Conservation (phyloP, 2,329 filamentous ascomycete species). For the Aureobasidium pullulans region DNA sequence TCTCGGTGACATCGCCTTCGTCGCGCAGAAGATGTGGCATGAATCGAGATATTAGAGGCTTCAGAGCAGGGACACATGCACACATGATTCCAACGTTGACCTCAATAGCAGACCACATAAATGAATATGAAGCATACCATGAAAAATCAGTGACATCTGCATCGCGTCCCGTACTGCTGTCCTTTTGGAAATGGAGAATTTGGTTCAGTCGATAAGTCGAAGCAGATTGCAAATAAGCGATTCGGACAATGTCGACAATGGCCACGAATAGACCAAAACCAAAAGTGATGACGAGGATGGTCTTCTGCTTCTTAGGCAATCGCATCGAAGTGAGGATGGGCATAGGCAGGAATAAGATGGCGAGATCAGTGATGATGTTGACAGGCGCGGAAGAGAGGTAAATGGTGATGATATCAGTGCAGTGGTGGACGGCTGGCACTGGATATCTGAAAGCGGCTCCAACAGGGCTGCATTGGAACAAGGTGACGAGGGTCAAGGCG, state of each 20-base stretch:
- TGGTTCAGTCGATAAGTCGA: slow-evolving; percentile 39
- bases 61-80: slow-evolving; percentile 85
- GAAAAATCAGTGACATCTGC: slow-evolving; percentile 44
- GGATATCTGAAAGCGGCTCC: slow-evolving; percentile 55
- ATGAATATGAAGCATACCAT: slow-evolving; percentile 71
- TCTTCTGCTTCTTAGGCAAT: slow-evolving; percentile 77
- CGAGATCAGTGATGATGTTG: slow-evolving; percentile 86
- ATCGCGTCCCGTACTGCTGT: slow-evolving; percentile 23
- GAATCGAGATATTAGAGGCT: slow-evolving; percentile 67
- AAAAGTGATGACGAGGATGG: slow-evolving; percentile 80
- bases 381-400: slow-evolving; percentile 73
- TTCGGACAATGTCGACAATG: slow-evolving; percentile 79
- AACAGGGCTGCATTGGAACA: slow-evolving; percentile 77
- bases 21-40: slow-evolving; percentile 51
- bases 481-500: slow-evolving; percentile 76
- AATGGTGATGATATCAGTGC: slow-evolving; percentile 56
- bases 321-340: slow-evolving; percentile 83
- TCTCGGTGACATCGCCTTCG: slow-evolving; percentile 28
- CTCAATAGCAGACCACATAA: slow-evolving; percentile 92
- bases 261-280: slow-evolving; percentile 80
- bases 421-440: slow-evolving; percentile 40
- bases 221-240: slow-evolving; percentile 81
- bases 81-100: slow-evolving; percentile 87
- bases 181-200: slow-evolving; percentile 25
- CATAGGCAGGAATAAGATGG: slow-evolving; percentile 79